A percentile compares a stretch with the other conserved stretches of the same genome.
Evolutionary conservation across 345 rosid genomes (phyloP).

Genomic region (Hibiscus syriacus): DNA sequence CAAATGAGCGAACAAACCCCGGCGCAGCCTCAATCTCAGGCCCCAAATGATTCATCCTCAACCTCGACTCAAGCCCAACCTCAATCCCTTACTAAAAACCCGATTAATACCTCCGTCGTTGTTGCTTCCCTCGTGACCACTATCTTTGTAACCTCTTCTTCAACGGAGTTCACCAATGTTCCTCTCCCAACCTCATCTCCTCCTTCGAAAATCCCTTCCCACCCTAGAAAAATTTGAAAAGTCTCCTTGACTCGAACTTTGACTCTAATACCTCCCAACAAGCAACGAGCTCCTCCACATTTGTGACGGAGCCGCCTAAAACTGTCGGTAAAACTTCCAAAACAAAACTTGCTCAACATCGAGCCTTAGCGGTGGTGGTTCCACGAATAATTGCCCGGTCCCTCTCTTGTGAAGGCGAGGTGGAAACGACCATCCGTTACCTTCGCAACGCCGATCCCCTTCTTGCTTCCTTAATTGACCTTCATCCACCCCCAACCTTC

Average conservation of each 20-base stretch:
- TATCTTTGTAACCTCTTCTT: slow-evolving; percentile 16
- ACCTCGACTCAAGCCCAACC: slow-evolving; percentile 21
- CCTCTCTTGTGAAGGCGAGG: slow-evolving; percentile 78
- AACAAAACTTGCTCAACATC: slow-evolving; percentile 26
- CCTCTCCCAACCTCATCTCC: slow-evolving; percentile 35
- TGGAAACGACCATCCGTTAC: slow-evolving; percentile 64
- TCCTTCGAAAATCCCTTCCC: slow-evolving; percentile 82
- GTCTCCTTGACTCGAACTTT: slow-evolving; percentile 45
- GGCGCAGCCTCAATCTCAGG: slow-evolving; percentile 27
- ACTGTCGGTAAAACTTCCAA: slow-evolving; percentile 15
- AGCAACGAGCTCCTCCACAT: slow-evolving; percentile 15
- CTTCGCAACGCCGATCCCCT: slow-evolving; percentile 76
- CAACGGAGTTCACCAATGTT: slow-evolving; percentile 28
- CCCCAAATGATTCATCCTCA: slow-evolving; percentile 19
- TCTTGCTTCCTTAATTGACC: slow-evolving; percentile 53
- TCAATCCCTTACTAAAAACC: slow-evolving; percentile 8
- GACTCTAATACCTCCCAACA: slow-evolving; percentile 17
- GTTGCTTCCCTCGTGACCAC: slow-evolving; percentile 17
- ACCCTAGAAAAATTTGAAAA: slow-evolving; percentile 80
- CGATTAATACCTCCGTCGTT: not conserved
- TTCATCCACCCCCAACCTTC: slow-evolving; percentile 64
- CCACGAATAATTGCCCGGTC: slow-evolving; percentile 58
- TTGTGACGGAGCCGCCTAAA: slow-evolving; percentile 22
- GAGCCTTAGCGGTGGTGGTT: slow-evolving; percentile 23
- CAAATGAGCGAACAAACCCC: slow-evolving; percentile 71